A percentile compares a stretch with the other conserved stretches of the same genome.
These are phyloP conservation scores for Plasmodium vivax DNA, from an alignment of 169 alveolate species.

Conservation along the genomic window DNA sequence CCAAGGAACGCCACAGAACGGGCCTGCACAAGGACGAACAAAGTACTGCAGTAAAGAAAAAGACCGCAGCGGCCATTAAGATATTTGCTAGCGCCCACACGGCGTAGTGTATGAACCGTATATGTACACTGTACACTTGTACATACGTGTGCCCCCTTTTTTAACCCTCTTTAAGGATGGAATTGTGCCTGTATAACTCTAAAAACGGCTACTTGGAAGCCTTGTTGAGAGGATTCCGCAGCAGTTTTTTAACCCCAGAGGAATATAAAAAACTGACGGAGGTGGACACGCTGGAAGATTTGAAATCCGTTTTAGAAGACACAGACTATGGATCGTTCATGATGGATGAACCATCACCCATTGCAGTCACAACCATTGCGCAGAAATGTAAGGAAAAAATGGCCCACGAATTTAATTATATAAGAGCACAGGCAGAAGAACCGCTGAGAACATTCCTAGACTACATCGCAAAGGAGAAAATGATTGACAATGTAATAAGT, in stretches of 20 bases:
- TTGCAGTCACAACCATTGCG: slow-evolving; percentile 92
- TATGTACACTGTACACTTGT: not conserved
- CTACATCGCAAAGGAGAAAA: slow-evolving; percentile 93
- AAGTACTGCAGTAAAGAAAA: not conserved
- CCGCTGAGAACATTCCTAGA: slow-evolving; percentile 89
- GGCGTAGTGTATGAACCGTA: not conserved
- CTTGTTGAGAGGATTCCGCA: slow-evolving; percentile 95
- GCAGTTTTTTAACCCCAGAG: slow-evolving; percentile 95
- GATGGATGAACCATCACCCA: slow-evolving; percentile 94
- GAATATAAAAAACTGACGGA: slow-evolving; percentile 91
- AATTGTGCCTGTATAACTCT: slow-evolving; percentile 93
- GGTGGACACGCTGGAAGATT: slow-evolving; percentile 92
- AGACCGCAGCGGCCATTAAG: not conserved
- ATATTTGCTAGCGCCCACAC: not conserved
- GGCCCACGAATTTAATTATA: slow-evolving; percentile 95
- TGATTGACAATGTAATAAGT: slow-evolving; percentile 98
- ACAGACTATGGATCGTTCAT: slow-evolving; percentile 97
- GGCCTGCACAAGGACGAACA: not conserved
- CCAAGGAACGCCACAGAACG: not conserved
- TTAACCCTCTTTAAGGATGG: slow-evolving; percentile 82
- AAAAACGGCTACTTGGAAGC: slow-evolving; percentile 98
- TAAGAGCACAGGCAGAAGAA: slow-evolving; percentile 91
- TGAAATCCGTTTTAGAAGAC: slow-evolving; percentile 95
- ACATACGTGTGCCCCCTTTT: not conserved
- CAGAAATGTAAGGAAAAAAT: slow-evolving; percentile 95